Evolutionary conservation across 306 rosid genomes (phyloP), one percentile per base, ranked within the genome.

Genomic region (Echinosophora koreensis): DNA sequence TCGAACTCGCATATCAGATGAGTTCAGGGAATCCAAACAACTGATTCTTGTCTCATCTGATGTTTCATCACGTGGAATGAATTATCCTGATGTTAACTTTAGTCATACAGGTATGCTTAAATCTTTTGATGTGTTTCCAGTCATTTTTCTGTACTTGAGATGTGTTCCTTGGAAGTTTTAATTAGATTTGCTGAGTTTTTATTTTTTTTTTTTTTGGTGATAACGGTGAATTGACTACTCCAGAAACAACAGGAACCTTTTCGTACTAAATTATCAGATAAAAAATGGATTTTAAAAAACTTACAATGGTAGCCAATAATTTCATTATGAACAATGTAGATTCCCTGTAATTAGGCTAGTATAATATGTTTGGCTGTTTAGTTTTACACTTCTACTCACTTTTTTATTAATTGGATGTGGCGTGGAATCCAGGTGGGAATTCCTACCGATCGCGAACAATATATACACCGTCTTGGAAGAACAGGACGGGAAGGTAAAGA

Each of bases 21-120:
- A 95, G 87, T 95, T 95, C 71, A 87, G 64, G 86, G 89, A 80
- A 80, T 90, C 98, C 59, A 92, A 85, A 73, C 84, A 82, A 62
- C 51, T 88, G 79, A 87, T 90, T 89, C 97, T 95, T 65, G 93
- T 92, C 71, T 89, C 97, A 15, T 92, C 97, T 66, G 98, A 92
- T 79, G 98, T 95, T 77, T 90, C 97, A 30, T 83, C 98, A 3
- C 93, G 93, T 12, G 98, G 98, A 80, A 89, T 95, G 91, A 88
- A 90, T 83, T 92, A 95, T 77, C 98, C 98, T 46, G 97, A 92
- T 83, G 98, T 92, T 72, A 89, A 89, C 97, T n/a, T 85, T 95
- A 87, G 96, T 95, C 80, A 82, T 90, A 70, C 97, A 95, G 96
- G 97, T 95, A 83, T 64, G 15, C 62, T 42, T 71, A 51, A 59